Evolutionary conservation across 176 grass and related monocot species (phyloP).

Genomic region (Avena eriantha): DNA sequence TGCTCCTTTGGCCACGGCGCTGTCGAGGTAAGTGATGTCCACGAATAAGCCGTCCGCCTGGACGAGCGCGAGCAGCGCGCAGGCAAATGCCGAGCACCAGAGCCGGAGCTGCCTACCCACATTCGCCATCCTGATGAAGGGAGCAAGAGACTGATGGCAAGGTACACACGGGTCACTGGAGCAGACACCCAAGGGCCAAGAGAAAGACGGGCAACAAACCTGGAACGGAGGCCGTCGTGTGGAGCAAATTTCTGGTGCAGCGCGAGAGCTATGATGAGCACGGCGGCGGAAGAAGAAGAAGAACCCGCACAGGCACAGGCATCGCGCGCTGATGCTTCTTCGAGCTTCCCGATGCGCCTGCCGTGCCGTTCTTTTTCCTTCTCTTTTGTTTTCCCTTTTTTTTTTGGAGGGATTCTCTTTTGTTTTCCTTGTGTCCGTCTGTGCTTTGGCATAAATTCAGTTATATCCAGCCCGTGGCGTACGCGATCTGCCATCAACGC

Average conservation of each 20-base stretch:
- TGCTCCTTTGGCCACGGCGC: slow-evolving; percentile 77
- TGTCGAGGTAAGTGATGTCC: slow-evolving; percentile 60
- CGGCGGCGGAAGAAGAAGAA: not conserved
- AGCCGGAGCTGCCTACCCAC: not conserved
- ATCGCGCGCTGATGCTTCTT: slow-evolving; percentile 24
- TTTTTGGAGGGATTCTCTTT: no score
- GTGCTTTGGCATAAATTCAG: not conserved
- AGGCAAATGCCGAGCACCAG: slow-evolving; percentile 39
- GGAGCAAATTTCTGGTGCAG: not conserved
- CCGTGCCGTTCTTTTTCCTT: no score
- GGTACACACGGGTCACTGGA: not conserved
- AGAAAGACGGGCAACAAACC: slow-evolving; percentile 17
- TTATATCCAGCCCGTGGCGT: not conserved
- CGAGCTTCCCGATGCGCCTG: slow-evolving; percentile 20
- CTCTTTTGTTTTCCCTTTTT: no score
- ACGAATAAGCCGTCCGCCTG: slow-evolving; percentile 49
- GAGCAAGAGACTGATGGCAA: not conserved
- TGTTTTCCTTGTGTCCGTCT: not conserved
- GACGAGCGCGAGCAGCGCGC: slow-evolving; percentile 39
- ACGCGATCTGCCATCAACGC: slow-evolving; percentile 29
- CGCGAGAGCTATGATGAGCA: not conserved
- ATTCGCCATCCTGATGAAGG: slow-evolving; percentile 36
- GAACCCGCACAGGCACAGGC: not conserved
- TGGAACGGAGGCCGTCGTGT: slow-evolving; percentile 12
- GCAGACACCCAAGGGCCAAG: not conserved